Percentiles rank a stretch among this genome's conserved stretches.
These are phyloP conservation scores for Typha latifolia DNA, from an alignment of 176 grass and related monocot species.

Conservation along the genomic window DNA sequence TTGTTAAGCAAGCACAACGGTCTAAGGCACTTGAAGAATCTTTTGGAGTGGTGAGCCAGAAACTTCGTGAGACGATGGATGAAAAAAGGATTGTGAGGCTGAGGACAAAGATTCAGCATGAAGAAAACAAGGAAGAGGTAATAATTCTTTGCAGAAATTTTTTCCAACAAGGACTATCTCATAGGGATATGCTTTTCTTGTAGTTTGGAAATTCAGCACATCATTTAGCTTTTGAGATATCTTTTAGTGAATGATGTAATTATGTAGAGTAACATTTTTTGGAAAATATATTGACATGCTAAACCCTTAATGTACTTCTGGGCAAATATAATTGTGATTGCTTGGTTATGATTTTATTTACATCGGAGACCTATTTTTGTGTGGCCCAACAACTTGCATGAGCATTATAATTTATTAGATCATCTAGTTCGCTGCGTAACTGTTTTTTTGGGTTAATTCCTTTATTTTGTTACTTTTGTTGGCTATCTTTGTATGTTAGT, in stretches of 20 bases:
- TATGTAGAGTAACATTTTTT: background rate
- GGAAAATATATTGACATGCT: background rate
- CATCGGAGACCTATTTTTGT: background rate
- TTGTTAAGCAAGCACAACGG: conserved; percentile 42
- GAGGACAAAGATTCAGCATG: conserved; percentile 50
- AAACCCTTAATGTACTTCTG: background rate
- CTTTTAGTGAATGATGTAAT: no score
- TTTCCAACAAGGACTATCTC: background rate
- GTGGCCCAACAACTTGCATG: background rate
- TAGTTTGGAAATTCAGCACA: background rate
- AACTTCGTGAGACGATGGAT: conserved; percentile 40
- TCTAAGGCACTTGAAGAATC: conserved; percentile 59
- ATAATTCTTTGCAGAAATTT: background rate
- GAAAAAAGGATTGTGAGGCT: conserved; percentile 38
- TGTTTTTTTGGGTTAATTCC: background rate
- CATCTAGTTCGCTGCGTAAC: background rate
- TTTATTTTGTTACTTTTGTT: conserved; percentile 1
- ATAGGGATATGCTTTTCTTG: background rate
- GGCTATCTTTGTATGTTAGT: background rate
- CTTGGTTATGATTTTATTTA: background rate
- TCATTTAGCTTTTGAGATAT: background rate
- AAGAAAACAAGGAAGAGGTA: conserved; percentile 75
- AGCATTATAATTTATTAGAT: background rate
- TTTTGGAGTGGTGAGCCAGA: conserved; percentile 34
- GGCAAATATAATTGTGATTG: background rate